phyloP scores from a whole-genome alignment of 139 green algal genomes.

The Marvania coccoides region DNA sequence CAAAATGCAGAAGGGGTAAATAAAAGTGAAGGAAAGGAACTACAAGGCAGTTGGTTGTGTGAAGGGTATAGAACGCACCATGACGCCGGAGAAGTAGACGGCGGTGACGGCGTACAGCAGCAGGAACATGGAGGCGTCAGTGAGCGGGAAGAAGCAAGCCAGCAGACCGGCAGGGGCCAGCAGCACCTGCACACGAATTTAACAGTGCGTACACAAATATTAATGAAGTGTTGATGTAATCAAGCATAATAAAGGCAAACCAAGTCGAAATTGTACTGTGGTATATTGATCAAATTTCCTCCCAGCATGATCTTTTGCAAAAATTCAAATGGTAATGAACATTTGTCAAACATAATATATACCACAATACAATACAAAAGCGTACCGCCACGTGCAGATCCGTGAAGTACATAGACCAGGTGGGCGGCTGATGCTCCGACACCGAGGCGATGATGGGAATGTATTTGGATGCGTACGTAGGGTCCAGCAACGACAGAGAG shows the following conservation, averaged over 20 bases:
- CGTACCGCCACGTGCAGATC: conserved; percentile 50
- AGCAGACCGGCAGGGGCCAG: conserved; percentile 69
- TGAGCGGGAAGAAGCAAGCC: conserved; percentile 69
- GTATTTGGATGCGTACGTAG: conserved; percentile 93
- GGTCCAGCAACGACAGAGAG: conserved; percentile 85
- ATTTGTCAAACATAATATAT: too few species aligned
- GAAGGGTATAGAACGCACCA: conserved; percentile 44
- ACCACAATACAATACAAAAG: too few species aligned
- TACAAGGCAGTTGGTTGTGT: too few species aligned
- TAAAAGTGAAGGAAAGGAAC: not conserved
- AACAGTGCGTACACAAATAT: too few species aligned
- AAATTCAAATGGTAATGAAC: too few species aligned
- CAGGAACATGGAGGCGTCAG: conserved; percentile 80
- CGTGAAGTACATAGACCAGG: conserved; percentile 88
- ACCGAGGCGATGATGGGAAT: conserved; percentile 96
- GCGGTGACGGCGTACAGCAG: conserved; percentile 89
- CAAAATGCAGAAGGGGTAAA: not conserved
- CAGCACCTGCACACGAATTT: too few species aligned
- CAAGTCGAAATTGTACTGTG: too few species aligned
- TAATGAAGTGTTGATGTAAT: too few species aligned
- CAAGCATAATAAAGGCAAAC: too few species aligned
- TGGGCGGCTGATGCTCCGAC: conserved; percentile 86
- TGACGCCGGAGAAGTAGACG: conserved; percentile 92
- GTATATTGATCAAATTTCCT: too few species aligned
- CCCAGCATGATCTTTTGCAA: too few species aligned